Evolutionary conservation across 2,329 filamentous ascomycete species (phyloP).

Genomic region (Xylaria digitata): DNA sequence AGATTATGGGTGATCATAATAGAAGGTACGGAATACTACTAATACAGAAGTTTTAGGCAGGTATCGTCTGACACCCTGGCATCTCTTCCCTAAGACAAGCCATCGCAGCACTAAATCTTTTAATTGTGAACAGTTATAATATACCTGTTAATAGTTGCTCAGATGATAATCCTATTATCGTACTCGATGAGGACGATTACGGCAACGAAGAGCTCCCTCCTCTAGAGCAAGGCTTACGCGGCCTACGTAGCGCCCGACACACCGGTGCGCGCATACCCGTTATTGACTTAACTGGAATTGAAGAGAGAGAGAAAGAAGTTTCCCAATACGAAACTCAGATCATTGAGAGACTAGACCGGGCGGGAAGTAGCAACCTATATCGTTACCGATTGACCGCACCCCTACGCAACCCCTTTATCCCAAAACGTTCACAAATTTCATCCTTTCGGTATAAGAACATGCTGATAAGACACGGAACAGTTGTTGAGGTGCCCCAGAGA

Average conservation of each 20-base stretch:
- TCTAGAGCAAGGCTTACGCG: conserved; percentile 1
- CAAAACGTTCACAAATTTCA: background rate
- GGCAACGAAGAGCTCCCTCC: background rate
- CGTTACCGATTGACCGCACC: background rate
- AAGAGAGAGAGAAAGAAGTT: background rate
- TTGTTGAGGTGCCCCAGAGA: conserved; percentile 33
- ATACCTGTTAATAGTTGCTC: background rate
- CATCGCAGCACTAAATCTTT: no score
- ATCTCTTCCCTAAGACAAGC: no score
- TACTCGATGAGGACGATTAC: conserved; percentile 26
- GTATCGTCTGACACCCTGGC: background rate
- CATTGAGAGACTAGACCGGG: background rate
- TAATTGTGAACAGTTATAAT: background rate
- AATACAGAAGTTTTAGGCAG: no score
- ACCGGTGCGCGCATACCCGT: background rate
- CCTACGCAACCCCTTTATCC: background rate
- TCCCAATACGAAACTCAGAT: conserved; percentile 9
- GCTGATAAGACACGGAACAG: conserved; percentile 22
- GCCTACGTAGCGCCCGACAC: background rate
- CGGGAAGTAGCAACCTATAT: background rate
- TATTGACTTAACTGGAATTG: conserved; percentile 15
- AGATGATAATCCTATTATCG: background rate
- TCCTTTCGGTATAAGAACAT: background rate
- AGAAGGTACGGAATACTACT: no score
- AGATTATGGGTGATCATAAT: no score